phyloP scores from a whole-genome alignment of 305 asterid genomes.

The Euphrasia arctica region DNA sequence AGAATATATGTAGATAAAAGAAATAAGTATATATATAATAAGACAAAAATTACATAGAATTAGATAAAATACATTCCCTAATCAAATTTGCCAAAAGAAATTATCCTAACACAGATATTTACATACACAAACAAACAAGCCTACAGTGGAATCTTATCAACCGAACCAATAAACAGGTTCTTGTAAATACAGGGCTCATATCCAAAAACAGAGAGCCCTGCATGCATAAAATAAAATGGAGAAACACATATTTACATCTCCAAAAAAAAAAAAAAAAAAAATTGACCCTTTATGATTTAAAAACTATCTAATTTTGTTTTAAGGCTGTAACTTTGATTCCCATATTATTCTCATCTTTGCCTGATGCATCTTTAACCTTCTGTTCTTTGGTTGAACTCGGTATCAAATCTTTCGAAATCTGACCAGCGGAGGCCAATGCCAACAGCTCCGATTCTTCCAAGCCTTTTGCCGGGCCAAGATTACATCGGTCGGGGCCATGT shows the following conservation, averaged over 20 bases:
- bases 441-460: slow-evolving; percentile 49
- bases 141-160: background rate
- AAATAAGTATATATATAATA: too few species aligned
- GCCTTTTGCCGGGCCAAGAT: slow-evolving; percentile 55
- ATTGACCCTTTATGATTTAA: background rate
- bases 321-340: background rate
- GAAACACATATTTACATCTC: slow-evolving; percentile 1
- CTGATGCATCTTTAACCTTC: slow-evolving; percentile 10
- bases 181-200: background rate
- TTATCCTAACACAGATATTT: too few species aligned
- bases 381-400: slow-evolving; percentile 12
- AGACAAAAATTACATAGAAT: too few species aligned
- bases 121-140: background rate
- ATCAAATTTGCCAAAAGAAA: too few species aligned
- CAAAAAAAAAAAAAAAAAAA: background rate
- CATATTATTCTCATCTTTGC: slow-evolving; percentile 21
- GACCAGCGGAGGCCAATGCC: slow-evolving; percentile 51
- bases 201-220: slow-evolving; percentile 1
- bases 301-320: background rate
- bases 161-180: background rate
- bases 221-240: background rate
- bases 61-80: too few species aligned
- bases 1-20: too few species aligned
- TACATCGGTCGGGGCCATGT: slow-evolving; percentile 39
- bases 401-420: slow-evolving; percentile 33